phyloP scores from a whole-genome alignment of 441 rosid genomes.

The Eutrema salsugineum region DNA sequence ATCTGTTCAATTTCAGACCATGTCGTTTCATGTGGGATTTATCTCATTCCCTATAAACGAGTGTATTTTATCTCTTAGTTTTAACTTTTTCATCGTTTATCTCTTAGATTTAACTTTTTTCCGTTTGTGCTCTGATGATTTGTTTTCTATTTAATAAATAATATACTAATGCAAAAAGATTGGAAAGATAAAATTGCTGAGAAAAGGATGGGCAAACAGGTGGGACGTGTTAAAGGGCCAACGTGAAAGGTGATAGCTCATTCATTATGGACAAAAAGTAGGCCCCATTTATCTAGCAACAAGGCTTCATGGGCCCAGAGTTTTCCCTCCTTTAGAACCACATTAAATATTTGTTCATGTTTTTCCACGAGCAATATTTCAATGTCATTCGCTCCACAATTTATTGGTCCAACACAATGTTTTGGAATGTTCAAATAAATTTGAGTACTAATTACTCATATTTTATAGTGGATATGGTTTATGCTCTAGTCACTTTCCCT shows the following conservation, averaged over 20 bases:
- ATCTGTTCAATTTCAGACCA: too few relatives aligned
- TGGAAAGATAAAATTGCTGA: too few relatives aligned
- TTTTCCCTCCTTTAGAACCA: background rate
- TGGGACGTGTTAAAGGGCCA: background rate
- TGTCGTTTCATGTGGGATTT: too few relatives aligned
- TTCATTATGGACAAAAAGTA: background rate
- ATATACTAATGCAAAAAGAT: too few relatives aligned
- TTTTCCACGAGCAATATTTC: background rate
- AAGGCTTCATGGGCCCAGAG: background rate
- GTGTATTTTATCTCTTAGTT: background rate
- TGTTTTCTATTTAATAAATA: too few relatives aligned
- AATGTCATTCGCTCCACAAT: background rate
- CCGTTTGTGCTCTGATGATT: too few relatives aligned
- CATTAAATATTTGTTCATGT: background rate
- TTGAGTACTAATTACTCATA: background rate
- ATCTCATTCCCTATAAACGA: too few relatives aligned
- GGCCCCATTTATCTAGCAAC: background rate
- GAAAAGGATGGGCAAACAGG: too few relatives aligned
- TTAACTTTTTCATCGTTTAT: background rate
- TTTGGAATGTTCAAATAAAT: background rate
- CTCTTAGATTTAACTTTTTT: background rate
- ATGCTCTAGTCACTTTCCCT: background rate
- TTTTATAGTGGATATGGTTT: background rate
- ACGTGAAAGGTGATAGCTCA: background rate
- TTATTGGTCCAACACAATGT: slow-evolving; percentile 6